Evolutionary conservation across 176 grass and related monocot genomes (phyloP).

Genomic region (Rhynchospora tenuis): DNA sequence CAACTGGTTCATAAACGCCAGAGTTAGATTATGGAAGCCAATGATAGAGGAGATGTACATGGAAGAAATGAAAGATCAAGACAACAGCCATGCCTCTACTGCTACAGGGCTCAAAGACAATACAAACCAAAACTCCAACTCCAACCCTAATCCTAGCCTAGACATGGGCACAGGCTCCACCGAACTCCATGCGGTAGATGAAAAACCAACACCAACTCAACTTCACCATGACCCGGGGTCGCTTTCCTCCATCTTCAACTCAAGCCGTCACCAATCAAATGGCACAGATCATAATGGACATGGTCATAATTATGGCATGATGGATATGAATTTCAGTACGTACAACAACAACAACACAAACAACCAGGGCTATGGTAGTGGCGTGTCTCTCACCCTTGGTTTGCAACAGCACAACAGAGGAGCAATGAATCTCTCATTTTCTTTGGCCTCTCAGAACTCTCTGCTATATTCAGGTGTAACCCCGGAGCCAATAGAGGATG

Average conservation of each 20-base stretch:
- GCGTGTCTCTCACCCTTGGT: conserved; percentile 75
- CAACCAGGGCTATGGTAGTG: conserved; percentile 28
- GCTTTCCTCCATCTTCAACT: conserved; percentile 67
- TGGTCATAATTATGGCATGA: conserved; percentile 31
- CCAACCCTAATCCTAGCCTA: conserved; percentile 36
- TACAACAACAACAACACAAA: conserved; percentile 32
- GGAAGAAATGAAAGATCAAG: conserved; percentile 69
- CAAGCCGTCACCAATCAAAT: conserved; percentile 15
- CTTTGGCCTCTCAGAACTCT: conserved; percentile 26
- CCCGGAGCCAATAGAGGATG: conserved; percentile 34
- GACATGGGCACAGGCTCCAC: conserved; percentile 11
- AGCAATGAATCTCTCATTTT: conserved; percentile 53
- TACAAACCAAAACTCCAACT: conserved; percentile 19
- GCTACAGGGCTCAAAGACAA: not conserved
- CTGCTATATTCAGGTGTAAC: conserved; percentile 20
- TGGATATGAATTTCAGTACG: conserved; percentile 47
- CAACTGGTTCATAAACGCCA: conserved; percentile 86
- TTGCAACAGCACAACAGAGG: conserved; percentile 64
- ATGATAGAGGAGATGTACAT: conserved; percentile 99
- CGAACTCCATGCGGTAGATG: conserved; percentile 26
- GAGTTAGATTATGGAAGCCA: conserved; percentile 85
- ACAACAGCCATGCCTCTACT: conserved; percentile 17
- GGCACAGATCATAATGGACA: not conserved
- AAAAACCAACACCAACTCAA: conserved; percentile 64
- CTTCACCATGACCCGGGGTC: conserved; percentile 56